phyloP scores from a whole-genome alignment of 2,329 filamentous ascomycete genomes.

The Arthrocladium fulminans region DNA sequence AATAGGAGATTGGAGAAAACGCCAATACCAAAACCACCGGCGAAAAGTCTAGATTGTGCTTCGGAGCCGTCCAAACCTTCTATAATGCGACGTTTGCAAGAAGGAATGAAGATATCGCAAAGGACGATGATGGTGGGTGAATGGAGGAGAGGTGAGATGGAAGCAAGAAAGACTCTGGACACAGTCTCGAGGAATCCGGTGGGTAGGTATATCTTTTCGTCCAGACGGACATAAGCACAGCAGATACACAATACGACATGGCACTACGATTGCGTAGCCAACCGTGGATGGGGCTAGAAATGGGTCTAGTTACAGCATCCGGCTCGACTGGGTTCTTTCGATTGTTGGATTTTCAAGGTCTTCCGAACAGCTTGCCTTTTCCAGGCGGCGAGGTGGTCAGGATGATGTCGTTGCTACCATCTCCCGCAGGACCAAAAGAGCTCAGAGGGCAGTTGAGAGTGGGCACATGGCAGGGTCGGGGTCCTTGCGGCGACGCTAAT shows the following conservation, averaged over 20 bases:
- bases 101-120: constrained; percentile 18
- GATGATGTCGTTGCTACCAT: constrained; percentile 7
- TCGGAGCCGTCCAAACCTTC: constrained; percentile 14
- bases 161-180: constrained; percentile 9
- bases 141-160: constrained; percentile 10
- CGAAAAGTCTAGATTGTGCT: constrained; percentile 14
- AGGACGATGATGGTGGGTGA: constrained; percentile 6
- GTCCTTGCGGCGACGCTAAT: background rate
- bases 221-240: constrained; percentile 7
- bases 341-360: constrained; percentile 9
- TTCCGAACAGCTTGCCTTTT: constrained; percentile 5
- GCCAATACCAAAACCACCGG: constrained; percentile 12
- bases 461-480: background rate
- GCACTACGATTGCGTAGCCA: background rate
- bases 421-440: background rate
- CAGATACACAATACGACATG: background rate
- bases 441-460: constrained; percentile 6
- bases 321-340: constrained; percentile 6
- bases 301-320: constrained; percentile 7
- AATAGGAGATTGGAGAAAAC: constrained; percentile 20
- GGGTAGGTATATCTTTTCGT: background rate
- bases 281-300: constrained; percentile 5
- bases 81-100: constrained; percentile 12
- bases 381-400: background rate
- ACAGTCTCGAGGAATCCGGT: background rate